phyloP scores from a whole-genome alignment of 345 rosid species.

The Cardamine occulta region DNA sequence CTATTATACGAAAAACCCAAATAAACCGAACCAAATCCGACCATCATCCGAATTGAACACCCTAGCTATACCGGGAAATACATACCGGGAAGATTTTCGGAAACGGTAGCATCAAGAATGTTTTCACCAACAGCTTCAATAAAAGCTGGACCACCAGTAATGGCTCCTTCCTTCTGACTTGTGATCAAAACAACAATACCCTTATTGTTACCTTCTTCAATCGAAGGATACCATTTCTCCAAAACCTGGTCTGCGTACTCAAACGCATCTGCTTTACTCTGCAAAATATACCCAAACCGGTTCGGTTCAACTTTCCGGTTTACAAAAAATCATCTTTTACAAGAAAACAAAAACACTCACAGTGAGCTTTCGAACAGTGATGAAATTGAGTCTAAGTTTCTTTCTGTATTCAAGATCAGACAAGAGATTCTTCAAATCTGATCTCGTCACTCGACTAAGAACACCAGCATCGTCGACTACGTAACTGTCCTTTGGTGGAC shows the following conservation, averaged over 20 bases:
- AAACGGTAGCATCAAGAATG: slow-evolving; percentile 83
- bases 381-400: slow-evolving; percentile 68
- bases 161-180: slow-evolving; percentile 96
- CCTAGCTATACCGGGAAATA: background rate
- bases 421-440: slow-evolving; percentile 79
- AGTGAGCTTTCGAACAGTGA: slow-evolving; percentile 93
- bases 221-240: slow-evolving; percentile 89
- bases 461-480: slow-evolving; percentile 93
- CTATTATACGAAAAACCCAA: no score
- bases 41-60: no score
- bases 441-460: slow-evolving; percentile 83
- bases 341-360: slow-evolving; percentile 49
- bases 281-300: slow-evolving; percentile 36
- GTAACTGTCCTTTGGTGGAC: slow-evolving; percentile 84
- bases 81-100: slow-evolving; percentile 94
- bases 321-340: background rate
- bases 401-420: slow-evolving; percentile 94
- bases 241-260: slow-evolving; percentile 97
- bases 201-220: slow-evolving; percentile 87
- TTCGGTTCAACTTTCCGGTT: background rate
- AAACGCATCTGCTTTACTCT: slow-evolving; percentile 99
- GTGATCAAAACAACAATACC: slow-evolving; percentile 93
- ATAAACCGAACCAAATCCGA: no score
- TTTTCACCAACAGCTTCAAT: slow-evolving; percentile 84
- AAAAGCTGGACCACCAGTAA: slow-evolving; percentile 96